Base-by-base conservation (phyloP, 208 protist genomes). In the Lotmaria passim region DNA sequence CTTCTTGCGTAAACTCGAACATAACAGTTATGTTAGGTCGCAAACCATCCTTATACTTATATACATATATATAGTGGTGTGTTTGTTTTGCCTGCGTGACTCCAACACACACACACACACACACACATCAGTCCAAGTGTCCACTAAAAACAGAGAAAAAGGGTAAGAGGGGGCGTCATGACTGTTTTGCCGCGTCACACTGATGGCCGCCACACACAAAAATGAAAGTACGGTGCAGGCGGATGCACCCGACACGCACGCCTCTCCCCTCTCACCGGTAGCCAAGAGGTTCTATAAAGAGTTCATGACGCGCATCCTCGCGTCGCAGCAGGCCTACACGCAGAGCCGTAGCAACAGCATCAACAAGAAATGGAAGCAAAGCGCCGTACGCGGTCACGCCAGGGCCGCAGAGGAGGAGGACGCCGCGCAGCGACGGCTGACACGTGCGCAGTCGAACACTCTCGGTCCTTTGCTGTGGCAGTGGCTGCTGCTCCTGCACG, bases 381-480 rank as follows among this genome's bases (percentile, higher is more conserved):
- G 43, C 19, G 17, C 11, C n/a, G 43, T 7, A 17, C 11, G 43
- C 7, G 21, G n/a, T 28, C 15, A 51, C 2, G 50, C n/a, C 11
- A 8, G 21, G 26, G 41, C 14, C 4, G n/a, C n/a, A 36, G 57
- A 47, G 2, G 26, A 31, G n/a, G 41, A 60, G 23, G 60, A 65
- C 31, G 51, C 64, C 6, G 55, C 52, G 36, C 62, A 60, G 36
- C 34, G 55, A 7, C 47, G 62, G 12, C 53, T 70, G 1, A 53
- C 62, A 3, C 15, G 12, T 11, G 43, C 38, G 23, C 70, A 76
- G 56, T 28, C 23, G 11, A 56, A 55, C 17, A 34, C 56, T 6
- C 55, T 76, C 31, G 33, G 53, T 7, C 36, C 51, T 12, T 46
- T 69, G 39, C 62, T 76, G 44, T 76, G 70, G 70, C 70, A 76